Conservation (phyloP, 2,329 filamentous ascomycete species). For the Pyricularia sp. region DNA sequence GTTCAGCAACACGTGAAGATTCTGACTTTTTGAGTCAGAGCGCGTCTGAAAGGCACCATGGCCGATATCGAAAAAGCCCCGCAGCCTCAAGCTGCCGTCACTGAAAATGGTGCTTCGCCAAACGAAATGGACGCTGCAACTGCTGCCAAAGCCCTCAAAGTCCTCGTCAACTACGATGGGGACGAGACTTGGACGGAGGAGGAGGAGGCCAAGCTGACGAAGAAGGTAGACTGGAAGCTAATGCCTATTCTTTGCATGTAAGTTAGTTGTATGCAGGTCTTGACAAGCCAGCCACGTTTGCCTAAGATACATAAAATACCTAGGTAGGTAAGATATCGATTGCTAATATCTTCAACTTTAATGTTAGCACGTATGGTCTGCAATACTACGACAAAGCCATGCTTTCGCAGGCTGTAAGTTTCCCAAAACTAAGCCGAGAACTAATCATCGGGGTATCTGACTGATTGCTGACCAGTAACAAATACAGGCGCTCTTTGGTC, state of each 20-base stretch:
- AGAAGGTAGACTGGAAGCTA: slow-evolving; percentile 30
- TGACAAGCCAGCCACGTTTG: too few species aligned
- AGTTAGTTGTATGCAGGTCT: slow-evolving; percentile 11
- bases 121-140: slow-evolving; percentile 12
- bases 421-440: slow-evolving; percentile 10
- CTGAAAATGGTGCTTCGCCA: not conserved
- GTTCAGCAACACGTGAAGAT: not conserved
- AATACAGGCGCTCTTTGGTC: slow-evolving; percentile 32
- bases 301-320: too few species aligned
- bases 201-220: slow-evolving; percentile 29
- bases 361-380: slow-evolving; percentile 27
- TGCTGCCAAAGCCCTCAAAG: slow-evolving; percentile 28
- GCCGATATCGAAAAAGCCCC: not conserved
- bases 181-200: slow-evolving; percentile 29
- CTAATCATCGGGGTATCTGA: not conserved
- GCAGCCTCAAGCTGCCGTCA: not conserved
- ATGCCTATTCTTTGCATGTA: slow-evolving; percentile 34
- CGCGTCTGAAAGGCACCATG: not conserved
- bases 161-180: slow-evolving; percentile 30
- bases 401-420: slow-evolving; percentile 35
- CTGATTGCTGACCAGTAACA: not conserved
- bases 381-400: slow-evolving; percentile 44
- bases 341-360: not conserved
- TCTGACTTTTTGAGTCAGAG: not conserved
- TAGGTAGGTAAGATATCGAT: not conserved